Percentiles rank a stretch among this genome's conserved stretches.
These are phyloP conservation scores for Candida germanica DNA, from an alignment of 805 yeast species.

Conservation along the genomic window DNA sequence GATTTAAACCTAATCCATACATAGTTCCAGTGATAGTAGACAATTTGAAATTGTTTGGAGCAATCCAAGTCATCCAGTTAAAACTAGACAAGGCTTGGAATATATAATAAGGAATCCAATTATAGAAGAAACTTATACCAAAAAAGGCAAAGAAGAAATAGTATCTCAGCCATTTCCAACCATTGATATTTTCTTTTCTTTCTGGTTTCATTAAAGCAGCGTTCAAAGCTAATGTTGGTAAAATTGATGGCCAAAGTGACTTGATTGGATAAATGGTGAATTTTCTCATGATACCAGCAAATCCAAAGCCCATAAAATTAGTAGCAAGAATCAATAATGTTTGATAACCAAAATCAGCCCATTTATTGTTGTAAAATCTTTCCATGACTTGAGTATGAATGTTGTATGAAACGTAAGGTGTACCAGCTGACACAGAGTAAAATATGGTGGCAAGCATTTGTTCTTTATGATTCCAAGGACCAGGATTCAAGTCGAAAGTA, in stretches of 20 bases:
- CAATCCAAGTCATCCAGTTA: constrained; percentile 31
- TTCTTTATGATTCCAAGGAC: constrained; percentile 65
- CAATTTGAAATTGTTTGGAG: constrained; percentile 21
- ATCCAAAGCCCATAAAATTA: constrained; percentile 28
- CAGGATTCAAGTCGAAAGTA: constrained; percentile 50
- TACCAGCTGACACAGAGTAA: constrained; percentile 26
- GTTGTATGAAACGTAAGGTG: constrained; percentile 26
- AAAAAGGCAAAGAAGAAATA: constrained; percentile 33
- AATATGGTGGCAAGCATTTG: constrained; percentile 45
- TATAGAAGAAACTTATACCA: constrained; percentile 20
- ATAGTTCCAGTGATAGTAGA: constrained; percentile 23
- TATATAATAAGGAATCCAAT: constrained; percentile 27
- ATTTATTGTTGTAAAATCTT: constrained; percentile 17
- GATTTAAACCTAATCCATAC: constrained; percentile 27
- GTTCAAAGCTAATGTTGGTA: constrained; percentile 28
- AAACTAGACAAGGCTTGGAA: constrained; percentile 23
- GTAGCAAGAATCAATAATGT: constrained; percentile 20
- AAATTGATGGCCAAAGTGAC: constrained; percentile 49
- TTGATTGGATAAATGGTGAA: constrained; percentile 47
- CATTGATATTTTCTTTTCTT: constrained; percentile 25
- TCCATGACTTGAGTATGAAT: constrained; percentile 18
- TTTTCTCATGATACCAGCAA: constrained; percentile 26
- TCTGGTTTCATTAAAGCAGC: constrained; percentile 23
- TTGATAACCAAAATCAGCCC: constrained; percentile 25
- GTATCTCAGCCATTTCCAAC: constrained; percentile 31